Conservation (phyloP, 2,329 filamentous ascomycete species). For the Ploettnerulaceae sp. region DNA sequence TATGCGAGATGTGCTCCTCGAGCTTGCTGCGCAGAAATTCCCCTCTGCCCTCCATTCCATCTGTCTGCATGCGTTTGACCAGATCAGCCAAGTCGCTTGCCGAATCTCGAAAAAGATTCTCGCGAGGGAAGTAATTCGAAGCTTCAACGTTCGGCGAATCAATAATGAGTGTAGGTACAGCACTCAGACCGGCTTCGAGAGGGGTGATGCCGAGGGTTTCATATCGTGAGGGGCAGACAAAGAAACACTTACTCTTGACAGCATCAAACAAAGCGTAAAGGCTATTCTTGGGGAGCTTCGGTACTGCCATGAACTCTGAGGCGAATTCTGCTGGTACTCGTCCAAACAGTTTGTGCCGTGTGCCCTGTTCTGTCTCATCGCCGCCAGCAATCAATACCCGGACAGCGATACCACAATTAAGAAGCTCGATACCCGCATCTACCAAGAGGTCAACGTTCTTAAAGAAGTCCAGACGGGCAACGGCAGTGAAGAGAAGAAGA, state of each 20-base stretch:
- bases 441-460: conserved; percentile 17
- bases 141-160: conserved; percentile 14
- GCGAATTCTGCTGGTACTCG: conserved; percentile 10
- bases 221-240: conserved; percentile 18
- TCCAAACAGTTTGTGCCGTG: conserved; percentile 2
- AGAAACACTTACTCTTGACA: conserved; percentile 11
- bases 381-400: conserved; percentile 14
- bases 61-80: neutral
- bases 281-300: conserved; percentile 17
- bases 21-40: neutral
- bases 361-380: conserved; percentile 6
- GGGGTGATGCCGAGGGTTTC: conserved; percentile 18
- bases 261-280: conserved; percentile 16
- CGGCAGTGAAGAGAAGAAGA: conserved; percentile 15
- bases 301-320: conserved; percentile 14
- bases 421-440: conserved; percentile 12
- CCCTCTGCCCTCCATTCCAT: conserved; percentile 2
- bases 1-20: conserved; percentile 8
- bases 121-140: conserved; percentile 14
- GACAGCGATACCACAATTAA: conserved; percentile 5
- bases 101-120: conserved; percentile 6
- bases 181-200: conserved; percentile 15
- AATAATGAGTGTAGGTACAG: conserved; percentile 16
- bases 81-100: neutral
- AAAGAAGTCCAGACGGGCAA: conserved; percentile 19